Conservation (phyloP, 2,329 filamentous ascomycete genomes). For the Torrubiellomyces zombiae region DNA sequence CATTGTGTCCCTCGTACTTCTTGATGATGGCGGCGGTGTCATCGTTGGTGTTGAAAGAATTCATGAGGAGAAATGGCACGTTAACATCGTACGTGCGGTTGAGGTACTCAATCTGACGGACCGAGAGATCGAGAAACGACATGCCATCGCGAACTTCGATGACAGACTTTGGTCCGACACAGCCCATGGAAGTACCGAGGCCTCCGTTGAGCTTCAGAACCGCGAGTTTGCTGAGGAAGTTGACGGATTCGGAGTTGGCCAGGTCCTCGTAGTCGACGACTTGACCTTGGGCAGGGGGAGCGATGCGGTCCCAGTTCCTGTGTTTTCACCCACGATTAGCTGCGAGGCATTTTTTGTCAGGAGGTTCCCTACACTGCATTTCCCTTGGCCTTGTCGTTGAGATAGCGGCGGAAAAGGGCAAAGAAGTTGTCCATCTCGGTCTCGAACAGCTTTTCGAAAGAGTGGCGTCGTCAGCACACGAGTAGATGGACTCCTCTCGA, state of each 20-base stretch:
- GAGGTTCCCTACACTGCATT: conserved; percentile 52
- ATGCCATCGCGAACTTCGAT: conserved; percentile 99
- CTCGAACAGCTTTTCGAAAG: conserved; percentile 61
- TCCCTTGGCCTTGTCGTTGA: conserved; percentile 98
- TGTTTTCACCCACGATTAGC: conserved; percentile 1
- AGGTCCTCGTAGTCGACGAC: conserved; percentile 91
- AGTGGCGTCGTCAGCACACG: not conserved
- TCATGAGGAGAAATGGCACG: conserved; percentile 97
- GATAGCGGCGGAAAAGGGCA: conserved; percentile 89
- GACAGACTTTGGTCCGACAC: conserved; percentile 96
- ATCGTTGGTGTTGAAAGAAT: conserved; percentile 99
- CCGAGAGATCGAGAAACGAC: conserved; percentile 98
- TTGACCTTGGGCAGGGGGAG: conserved; percentile 80
- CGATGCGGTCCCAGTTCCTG: conserved; percentile 93
- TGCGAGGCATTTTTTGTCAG: too few relatives aligned
- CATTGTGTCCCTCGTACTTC: conserved; percentile 99
- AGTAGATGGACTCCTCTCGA: too few relatives aligned
- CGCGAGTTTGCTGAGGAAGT: conserved; percentile 92
- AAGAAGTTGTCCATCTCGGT: conserved; percentile 99
- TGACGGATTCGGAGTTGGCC: conserved; percentile 74
- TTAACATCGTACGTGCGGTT: conserved; percentile 97
- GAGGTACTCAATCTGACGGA: conserved; percentile 96
- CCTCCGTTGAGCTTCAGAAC: conserved; percentile 99
- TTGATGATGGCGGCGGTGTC: conserved; percentile 99
- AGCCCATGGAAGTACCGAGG: conserved; percentile 98